Percentiles rank a stretch among this genome's conserved stretches.
Evolutionary conservation across 306 rosid genomes (phyloP).

Genomic region (Corylus heterophylla): DNA sequence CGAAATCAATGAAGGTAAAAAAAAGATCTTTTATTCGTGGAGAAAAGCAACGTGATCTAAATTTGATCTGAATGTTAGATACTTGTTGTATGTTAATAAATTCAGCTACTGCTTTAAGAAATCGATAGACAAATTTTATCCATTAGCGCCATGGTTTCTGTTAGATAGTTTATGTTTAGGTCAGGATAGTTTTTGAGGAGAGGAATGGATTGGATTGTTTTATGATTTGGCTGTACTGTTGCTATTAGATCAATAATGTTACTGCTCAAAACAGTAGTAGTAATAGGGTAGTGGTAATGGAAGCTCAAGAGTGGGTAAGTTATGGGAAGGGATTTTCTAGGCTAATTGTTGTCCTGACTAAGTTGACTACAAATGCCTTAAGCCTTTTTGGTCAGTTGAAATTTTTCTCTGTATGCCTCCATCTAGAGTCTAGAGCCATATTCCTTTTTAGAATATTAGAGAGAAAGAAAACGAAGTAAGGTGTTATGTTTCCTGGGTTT

Average conservation of each 20-base stretch:
- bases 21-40: not conserved
- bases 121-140: not conserved
- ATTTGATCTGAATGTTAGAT: not conserved
- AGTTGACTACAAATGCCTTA: not conserved
- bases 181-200: not conserved
- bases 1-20: constrained; percentile 66
- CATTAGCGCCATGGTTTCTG: not conserved
- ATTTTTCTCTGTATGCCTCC: not conserved
- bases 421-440: not conserved
- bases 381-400: not conserved
- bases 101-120: too few relatives aligned
- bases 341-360: not conserved
- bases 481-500: not conserved
- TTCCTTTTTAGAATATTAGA: not conserved
- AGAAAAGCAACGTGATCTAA: not conserved
- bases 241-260: not conserved
- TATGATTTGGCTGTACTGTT: not conserved
- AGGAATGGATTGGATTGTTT: not conserved
- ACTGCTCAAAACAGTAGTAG: too few relatives aligned
- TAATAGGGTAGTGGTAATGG: too few relatives aligned
- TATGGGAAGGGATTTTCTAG: not conserved
- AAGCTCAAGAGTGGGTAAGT: not conserved
- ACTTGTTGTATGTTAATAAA: not conserved
- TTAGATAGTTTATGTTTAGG: not conserved
- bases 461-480: not conserved